Conservation (phyloP, 352 stramenopile species). For the Globisporangium recalcitrans region DNA sequence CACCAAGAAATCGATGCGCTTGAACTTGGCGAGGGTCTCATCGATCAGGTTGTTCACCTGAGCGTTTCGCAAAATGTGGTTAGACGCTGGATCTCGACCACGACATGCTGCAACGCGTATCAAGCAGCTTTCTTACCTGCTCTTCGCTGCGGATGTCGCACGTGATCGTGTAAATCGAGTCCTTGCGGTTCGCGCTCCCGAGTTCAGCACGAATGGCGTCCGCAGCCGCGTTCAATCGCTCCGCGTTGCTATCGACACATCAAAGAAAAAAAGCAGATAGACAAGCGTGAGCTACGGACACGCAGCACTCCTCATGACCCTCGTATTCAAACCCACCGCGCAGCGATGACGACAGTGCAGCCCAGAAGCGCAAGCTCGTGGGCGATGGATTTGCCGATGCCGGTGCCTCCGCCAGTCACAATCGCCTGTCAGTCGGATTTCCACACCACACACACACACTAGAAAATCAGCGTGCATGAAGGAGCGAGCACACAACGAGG, state of each 20-base stretch:
- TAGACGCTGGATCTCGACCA: background rate
- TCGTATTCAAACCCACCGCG: conserved; percentile 40
- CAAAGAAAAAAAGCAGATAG: background rate
- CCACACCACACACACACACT: background rate
- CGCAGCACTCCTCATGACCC: too few species aligned
- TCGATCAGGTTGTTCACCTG: conserved; percentile 71
- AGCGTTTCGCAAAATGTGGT: background rate
- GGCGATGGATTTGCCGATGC: conserved; percentile 81
- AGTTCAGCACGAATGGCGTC: conserved; percentile 53
- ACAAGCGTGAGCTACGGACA: too few species aligned
- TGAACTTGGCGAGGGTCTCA: conserved; percentile 68
- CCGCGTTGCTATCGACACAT: conserved; percentile 44
- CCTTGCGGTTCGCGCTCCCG: conserved; percentile 23
- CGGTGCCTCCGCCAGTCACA: conserved; percentile 82
- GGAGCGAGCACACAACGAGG: too few species aligned
- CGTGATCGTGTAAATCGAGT: conserved; percentile 45
- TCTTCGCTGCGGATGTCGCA: conserved; percentile 78
- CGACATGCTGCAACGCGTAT: background rate
- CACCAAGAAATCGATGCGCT: conserved; percentile 88
- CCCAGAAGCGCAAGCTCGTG: conserved; percentile 74
- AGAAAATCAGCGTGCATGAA: too few species aligned
- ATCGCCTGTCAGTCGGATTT: conserved; percentile 37
- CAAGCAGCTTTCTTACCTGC: conserved; percentile 23
- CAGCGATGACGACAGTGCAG: conserved; percentile 77
- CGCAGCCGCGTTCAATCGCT: conserved; percentile 50